Evolutionary conservation across 768 basidiomycete genomes (phyloP).

Genomic region (Suillus discolor): DNA sequence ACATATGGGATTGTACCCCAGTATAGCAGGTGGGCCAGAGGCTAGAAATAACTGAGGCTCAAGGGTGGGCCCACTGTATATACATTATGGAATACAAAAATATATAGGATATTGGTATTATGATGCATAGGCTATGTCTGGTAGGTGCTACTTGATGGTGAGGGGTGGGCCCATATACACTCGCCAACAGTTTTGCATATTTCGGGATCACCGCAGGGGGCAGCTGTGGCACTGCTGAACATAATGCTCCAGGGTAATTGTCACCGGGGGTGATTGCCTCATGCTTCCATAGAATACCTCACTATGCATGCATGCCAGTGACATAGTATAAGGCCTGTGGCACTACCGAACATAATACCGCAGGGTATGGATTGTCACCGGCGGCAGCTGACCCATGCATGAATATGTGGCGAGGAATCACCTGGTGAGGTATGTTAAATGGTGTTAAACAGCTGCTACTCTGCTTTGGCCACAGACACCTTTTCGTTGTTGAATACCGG

Average conservation of each 20-base stretch:
- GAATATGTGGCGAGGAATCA: too few relatives aligned
- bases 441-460: too few relatives aligned
- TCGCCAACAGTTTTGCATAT: neutral
- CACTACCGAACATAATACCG: neutral
- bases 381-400: neutral
- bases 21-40: neutral
- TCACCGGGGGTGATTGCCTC: too few relatives aligned
- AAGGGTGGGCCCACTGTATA: neutral
- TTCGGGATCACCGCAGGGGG: neutral
- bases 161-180: neutral
- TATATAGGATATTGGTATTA: neutral
- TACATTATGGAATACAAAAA: neutral
- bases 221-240: too few relatives aligned
- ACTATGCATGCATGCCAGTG: neutral
- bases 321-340: neutral
- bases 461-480: too few relatives aligned
- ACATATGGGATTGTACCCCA: neutral
- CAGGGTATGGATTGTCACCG: neutral
- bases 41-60: neutral
- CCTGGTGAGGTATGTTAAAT: too few relatives aligned
- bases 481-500: too few relatives aligned
- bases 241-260: too few relatives aligned
- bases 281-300: too few relatives aligned
- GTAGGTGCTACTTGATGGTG: neutral
- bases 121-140: neutral